phyloP scores from a whole-genome alignment of 257 asterid species.

The Osmanthus fragrans region DNA sequence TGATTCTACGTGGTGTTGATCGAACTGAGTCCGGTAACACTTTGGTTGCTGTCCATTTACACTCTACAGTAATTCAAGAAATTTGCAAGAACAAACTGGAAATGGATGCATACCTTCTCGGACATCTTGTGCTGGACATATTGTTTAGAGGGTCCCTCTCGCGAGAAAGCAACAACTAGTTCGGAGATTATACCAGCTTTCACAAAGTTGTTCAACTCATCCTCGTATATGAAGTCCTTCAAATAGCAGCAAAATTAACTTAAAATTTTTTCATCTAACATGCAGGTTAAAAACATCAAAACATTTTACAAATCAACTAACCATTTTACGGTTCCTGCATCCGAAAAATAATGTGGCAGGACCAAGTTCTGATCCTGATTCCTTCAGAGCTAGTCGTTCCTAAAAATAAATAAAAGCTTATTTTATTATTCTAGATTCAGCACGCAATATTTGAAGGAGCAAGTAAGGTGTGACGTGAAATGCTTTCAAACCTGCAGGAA shows the following conservation, averaged over 20 bases:
- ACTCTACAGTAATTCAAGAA: too few species aligned
- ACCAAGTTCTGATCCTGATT: slow-evolving; percentile 84
- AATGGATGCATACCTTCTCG: slow-evolving; percentile 51
- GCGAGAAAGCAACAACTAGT: slow-evolving; percentile 82
- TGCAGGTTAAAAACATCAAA: neutral
- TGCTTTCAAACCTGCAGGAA: slow-evolving; percentile 78
- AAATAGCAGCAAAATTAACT: slow-evolving; percentile 15
- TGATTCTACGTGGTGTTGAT: too few species aligned
- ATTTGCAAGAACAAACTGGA: neutral
- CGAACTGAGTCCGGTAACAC: too few species aligned
- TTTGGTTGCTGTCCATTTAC: too few species aligned
- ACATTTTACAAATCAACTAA: slow-evolving; percentile 33
- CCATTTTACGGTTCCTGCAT: slow-evolving; percentile 91
- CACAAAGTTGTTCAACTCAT: slow-evolving; percentile 66
- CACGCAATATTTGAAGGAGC: slow-evolving; percentile 11
- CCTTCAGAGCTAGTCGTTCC: slow-evolving; percentile 91
- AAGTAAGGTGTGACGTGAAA: neutral
- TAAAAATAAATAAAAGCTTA: slow-evolving; percentile 38
- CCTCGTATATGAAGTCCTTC: slow-evolving; percentile 88
- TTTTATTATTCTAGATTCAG: slow-evolving; percentile 7
- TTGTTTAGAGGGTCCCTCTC: slow-evolving; percentile 84
- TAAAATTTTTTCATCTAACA: neutral
- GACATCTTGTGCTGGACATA: slow-evolving; percentile 95
- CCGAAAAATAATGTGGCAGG: slow-evolving; percentile 84
- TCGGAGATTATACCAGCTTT: slow-evolving; percentile 74